Evolutionary conservation across 495 filamentous ascomycete species (phyloP).

Genomic region (Lichenothelia convexa): DNA sequence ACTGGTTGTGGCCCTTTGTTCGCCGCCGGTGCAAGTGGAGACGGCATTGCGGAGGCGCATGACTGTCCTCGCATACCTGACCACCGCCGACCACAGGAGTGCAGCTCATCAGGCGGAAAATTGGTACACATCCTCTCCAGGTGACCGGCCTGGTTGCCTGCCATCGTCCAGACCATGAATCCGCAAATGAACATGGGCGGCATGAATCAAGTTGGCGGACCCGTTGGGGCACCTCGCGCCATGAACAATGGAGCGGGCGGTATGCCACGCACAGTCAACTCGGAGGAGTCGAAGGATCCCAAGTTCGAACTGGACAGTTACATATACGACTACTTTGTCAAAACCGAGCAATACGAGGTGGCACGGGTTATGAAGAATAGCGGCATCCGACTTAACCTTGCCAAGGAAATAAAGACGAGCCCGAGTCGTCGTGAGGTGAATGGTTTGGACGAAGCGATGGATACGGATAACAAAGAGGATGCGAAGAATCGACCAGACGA

Average conservation of each 20-base stretch:
- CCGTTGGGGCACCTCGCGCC: slow-evolving; percentile 7
- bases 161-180: too few relatives aligned
- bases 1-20: too few relatives aligned
- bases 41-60: too few relatives aligned
- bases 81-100: too few relatives aligned
- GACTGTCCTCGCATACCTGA: too few relatives aligned
- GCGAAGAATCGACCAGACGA: slow-evolving; percentile 60
- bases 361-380: slow-evolving; percentile 51
- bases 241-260: slow-evolving; percentile 1
- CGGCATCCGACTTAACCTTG: too few relatives aligned
- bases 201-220: slow-evolving; percentile 10
- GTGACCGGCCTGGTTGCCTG: too few relatives aligned
- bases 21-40: too few relatives aligned
- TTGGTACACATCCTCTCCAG: too few relatives aligned
- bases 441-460: slow-evolving; percentile 65
- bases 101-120: too few relatives aligned
- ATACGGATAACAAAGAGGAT: slow-evolving; percentile 63
- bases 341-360: slow-evolving; percentile 59
- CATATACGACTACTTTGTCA: slow-evolving; percentile 93
- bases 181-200: slow-evolving; percentile 12
- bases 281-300: slow-evolving; percentile 2
- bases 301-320: slow-evolving; percentile 56
- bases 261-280: neutral
- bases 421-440: slow-evolving; percentile 29
- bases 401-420: slow-evolving; percentile 12